A percentile compares a stretch with the other conserved stretches of the same genome.
These are phyloP conservation scores for Cylindrotheca fusiformis DNA, from an alignment of 108 stramenopile species.

Conservation along the genomic window DNA sequence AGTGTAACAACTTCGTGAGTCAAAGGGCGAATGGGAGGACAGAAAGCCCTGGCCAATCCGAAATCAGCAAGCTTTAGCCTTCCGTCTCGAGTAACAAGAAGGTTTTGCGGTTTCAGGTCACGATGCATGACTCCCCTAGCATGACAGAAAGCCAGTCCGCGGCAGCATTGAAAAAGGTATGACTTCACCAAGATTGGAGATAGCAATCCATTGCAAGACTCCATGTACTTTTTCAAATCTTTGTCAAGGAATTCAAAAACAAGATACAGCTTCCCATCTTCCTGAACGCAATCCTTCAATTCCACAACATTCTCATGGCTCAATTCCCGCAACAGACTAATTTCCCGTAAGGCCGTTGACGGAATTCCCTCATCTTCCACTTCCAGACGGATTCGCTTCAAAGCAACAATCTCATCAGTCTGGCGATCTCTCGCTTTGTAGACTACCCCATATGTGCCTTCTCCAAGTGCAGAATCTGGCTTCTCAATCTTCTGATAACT, in stretches of 20 bases:
- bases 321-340: slow-evolving; percentile 91
- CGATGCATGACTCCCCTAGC: slow-evolving; percentile 96
- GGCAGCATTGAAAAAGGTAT: slow-evolving; percentile 83
- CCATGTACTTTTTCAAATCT: slow-evolving; percentile 97
- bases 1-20: slow-evolving; percentile 98
- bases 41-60: slow-evolving; percentile 95
- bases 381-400: slow-evolving; percentile 96
- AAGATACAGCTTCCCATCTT: slow-evolving; percentile 91
- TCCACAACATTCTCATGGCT: slow-evolving; percentile 95
- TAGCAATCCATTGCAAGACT: slow-evolving; percentile 75
- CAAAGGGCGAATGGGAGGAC: slow-evolving; percentile 87
- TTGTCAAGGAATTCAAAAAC: slow-evolving; percentile 98
- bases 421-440: slow-evolving; percentile 87
- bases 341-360: slow-evolving; percentile 96
- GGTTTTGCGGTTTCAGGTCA: slow-evolving; percentile 99
- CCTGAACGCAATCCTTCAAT: slow-evolving; percentile 82
- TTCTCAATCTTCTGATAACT: slow-evolving; percentile 95
- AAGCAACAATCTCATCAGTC: slow-evolving; percentile 94
- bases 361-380: slow-evolving; percentile 99
- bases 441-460: slow-evolving; percentile 93
- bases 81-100: slow-evolving; percentile 93
- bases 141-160: slow-evolving; percentile 95
- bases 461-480: slow-evolving; percentile 93
- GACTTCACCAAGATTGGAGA: slow-evolving; percentile 76
- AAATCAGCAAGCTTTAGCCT: slow-evolving; percentile 97